phyloP scores from a whole-genome alignment of 352 stramenopile genomes.

The Phytophthora pistaciae region DNA sequence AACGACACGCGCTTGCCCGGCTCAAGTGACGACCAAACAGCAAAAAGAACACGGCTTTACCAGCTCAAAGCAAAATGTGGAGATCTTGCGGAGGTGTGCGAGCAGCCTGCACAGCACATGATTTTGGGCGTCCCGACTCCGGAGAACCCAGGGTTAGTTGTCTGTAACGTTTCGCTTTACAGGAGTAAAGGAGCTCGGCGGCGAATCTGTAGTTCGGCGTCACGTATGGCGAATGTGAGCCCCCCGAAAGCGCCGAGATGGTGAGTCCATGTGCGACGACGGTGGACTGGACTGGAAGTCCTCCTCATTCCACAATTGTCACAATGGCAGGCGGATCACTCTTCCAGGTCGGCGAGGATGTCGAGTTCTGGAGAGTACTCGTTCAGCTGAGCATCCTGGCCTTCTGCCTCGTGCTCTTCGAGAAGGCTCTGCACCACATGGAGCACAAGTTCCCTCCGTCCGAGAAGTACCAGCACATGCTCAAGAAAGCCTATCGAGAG shows the following conservation, averaged over 20 bases:
- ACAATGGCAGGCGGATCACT: conserved; percentile 50
- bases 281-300: too few species aligned
- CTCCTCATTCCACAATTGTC: conserved; percentile 20
- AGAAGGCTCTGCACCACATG: conserved; percentile 53
- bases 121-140: conserved; percentile 15
- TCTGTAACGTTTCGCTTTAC: neutral
- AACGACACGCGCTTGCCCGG: conserved; percentile 15
- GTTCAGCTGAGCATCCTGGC: conserved; percentile 57
- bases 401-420: conserved; percentile 52
- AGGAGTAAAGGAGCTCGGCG: conserved; percentile 17
- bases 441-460: conserved; percentile 56
- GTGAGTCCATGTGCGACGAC: too few species aligned
- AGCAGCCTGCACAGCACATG: conserved; percentile 20
- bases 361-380: conserved; percentile 65
- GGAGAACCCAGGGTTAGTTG: conserved; percentile 2
- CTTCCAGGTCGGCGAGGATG: conserved; percentile 67
- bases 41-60: neutral
- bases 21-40: conserved; percentile 10
- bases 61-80: neutral
- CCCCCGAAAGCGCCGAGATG: neutral
- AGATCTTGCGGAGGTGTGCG: conserved; percentile 20
- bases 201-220: neutral
- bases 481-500: conserved; percentile 68
- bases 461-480: conserved; percentile 70
- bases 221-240: conserved; percentile 13